Evolutionary conservation across 495 filamentous ascomycete genomes (phyloP), one percentile per base, ranked within the genome.

Genomic region (Penicillium pulvis): DNA sequence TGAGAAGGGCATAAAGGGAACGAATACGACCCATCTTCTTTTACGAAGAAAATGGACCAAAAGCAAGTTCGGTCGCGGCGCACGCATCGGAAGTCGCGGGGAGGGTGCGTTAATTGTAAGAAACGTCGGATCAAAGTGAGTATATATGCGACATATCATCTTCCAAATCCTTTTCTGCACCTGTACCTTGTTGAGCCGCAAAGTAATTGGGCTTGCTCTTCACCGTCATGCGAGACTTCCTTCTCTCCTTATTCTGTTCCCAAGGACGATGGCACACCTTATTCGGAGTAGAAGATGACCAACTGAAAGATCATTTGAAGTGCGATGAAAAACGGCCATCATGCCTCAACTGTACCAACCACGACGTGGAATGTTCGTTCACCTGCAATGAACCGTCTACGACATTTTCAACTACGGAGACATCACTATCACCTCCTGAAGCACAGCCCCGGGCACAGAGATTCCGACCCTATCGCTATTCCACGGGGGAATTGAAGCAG

Each of bases 271-370:
- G 19, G 23, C 16, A 17, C 19, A 46, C 4, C 23, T 26, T 50
- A 14, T 31, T 20, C 7, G 47, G 16, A 10, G 36, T 53, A 28
- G 47, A 23, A 44, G 23, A 54, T 20, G 30, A 51, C 4, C 24
- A 42, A 8, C 23, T n/a, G 3, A 28, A 52, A 60, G 23, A 69
- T 36, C 19, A 4, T 6, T 14, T 31, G 16, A 69, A 75, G 74
- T 77, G 74, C 60, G 73, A 77, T 33, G 74, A 77, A 35, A 64
- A 59, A 26, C 69, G 66, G 44, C 74, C 74, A 8, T 36, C 48
- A 12, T 77, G 71, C 51, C 35, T 58, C 19, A 69, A 72, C 48
- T 77, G 73, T 44, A 20, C 56, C 20, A 68, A 69, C 16, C 66
- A 68, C 64, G 63, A 55, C 7, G 56, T 68, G 11, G 51, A 67